Evolutionary conservation across 768 basidiomycete species (phyloP).

Genomic region (Cyclocybe aegerita): DNA sequence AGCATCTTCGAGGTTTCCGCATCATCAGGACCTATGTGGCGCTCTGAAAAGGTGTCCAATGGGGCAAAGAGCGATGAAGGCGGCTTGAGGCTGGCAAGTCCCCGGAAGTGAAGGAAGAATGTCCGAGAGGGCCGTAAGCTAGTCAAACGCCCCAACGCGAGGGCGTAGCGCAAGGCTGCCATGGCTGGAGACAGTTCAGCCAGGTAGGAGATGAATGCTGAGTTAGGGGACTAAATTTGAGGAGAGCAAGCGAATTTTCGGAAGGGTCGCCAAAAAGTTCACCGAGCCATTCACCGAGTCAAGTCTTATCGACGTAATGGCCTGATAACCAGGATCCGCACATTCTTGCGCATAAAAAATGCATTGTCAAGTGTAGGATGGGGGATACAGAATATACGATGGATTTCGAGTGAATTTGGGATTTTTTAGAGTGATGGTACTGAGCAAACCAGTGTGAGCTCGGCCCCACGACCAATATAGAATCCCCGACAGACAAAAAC

Average conservation of each 20-base stretch:
- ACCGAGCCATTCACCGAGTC: slow-evolving; percentile 64
- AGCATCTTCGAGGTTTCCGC: slow-evolving; percentile 85
- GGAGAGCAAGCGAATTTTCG: slow-evolving; percentile 15
- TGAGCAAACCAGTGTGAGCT: slow-evolving; percentile 13
- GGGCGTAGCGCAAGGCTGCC: slow-evolving; percentile 31
- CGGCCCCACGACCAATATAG: slow-evolving; percentile 19
- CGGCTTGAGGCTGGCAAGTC: slow-evolving; percentile 61
- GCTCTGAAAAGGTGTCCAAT: slow-evolving; percentile 85
- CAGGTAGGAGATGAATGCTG: slow-evolving; percentile 4
- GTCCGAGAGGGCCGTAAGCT: slow-evolving; percentile 16
- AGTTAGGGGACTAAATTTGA: slow-evolving; percentile 16
- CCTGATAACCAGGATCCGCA: slow-evolving; percentile 20
- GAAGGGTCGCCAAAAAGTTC: slow-evolving; percentile 33
- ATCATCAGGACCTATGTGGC: slow-evolving; percentile 92
- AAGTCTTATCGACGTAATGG: slow-evolving; percentile 30
- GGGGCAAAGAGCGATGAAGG: slow-evolving; percentile 73
- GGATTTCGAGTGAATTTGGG: background rate
- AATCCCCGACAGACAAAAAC: slow-evolving; percentile 33
- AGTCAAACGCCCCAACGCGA: slow-evolving; percentile 24
- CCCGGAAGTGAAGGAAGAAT: slow-evolving; percentile 27
- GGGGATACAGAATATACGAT: slow-evolving; percentile 8
- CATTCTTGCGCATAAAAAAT: slow-evolving; percentile 11
- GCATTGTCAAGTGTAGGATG: background rate
- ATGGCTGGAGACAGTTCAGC: slow-evolving; percentile 20
- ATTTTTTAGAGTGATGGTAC: slow-evolving; percentile 11